Percentiles rank a stretch among this genome's conserved stretches.
Conservation (phyloP, 768 basidiomycete species). For the Chiua virens region DNA sequence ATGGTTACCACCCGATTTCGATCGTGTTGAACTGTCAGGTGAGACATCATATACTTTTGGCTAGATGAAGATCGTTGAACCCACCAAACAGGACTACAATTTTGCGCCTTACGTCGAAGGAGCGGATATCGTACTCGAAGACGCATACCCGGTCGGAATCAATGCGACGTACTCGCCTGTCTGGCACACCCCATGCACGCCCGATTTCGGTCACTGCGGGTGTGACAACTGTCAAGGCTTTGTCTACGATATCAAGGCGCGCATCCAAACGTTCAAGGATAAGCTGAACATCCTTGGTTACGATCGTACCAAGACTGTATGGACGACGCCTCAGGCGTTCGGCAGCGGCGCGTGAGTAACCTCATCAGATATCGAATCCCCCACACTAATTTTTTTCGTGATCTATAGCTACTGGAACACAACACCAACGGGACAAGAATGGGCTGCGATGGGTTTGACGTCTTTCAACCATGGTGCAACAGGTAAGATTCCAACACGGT, state of each 20-base stretch:
- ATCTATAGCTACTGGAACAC: conserved; percentile 27
- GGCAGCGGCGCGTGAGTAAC: conserved; percentile 44
- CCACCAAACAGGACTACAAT: conserved; percentile 51
- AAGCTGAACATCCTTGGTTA: conserved; percentile 62
- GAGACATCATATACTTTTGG: not conserved
- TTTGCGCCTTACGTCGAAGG: conserved; percentile 60
- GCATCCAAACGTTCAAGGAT: conserved; percentile 65
- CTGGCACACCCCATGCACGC: conserved; percentile 62
- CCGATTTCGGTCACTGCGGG: conserved; percentile 72
- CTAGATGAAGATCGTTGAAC: not conserved
- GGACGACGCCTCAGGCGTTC: conserved; percentile 79
- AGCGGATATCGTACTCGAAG: conserved; percentile 66
- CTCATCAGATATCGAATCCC: not conserved
- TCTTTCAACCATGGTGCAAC: conserved; percentile 29
- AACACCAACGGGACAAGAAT: conserved; percentile 29
- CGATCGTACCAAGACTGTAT: conserved; percentile 65
- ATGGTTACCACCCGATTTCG: conserved; percentile 60
- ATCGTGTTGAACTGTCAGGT: conserved; percentile 52
- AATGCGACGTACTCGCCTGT: conserved; percentile 61
- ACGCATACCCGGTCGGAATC: conserved; percentile 42
- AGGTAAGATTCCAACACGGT: conserved; percentile 2
- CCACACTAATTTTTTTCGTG: too few species aligned
- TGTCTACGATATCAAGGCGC: conserved; percentile 61
- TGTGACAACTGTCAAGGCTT: conserved; percentile 65
- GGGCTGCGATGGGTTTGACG: conserved; percentile 23